Conservation (phyloP, 371 early-diverging fungal species). For the Cokeromyces recurvatus region DNA sequence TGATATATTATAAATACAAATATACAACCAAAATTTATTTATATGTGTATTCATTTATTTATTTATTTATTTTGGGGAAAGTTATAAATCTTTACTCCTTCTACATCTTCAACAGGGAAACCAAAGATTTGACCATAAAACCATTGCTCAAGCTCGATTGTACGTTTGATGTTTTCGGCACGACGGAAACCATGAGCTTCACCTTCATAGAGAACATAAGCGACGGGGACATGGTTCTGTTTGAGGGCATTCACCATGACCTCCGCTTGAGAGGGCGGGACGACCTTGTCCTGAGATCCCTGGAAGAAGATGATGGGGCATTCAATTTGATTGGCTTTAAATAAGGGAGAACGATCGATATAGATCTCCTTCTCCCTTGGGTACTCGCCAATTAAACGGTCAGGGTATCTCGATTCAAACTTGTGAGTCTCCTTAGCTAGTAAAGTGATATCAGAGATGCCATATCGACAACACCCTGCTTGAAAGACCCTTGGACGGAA, state of each 20-base stretch:
- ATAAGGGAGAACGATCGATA: conserved; percentile 53
- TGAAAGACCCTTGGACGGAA: conserved; percentile 75
- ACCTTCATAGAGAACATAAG: conserved; percentile 63
- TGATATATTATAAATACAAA: no score
- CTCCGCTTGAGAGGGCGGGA: conserved; percentile 74
- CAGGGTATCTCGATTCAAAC: conserved; percentile 66
- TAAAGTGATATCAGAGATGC: conserved; percentile 64
- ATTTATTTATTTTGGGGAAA: no score
- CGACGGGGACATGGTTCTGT: conserved; percentile 57
- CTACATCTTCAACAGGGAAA: conserved; percentile 39
- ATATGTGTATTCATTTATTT: no score
- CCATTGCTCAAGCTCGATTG: conserved; percentile 47
- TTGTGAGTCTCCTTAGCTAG: conserved; percentile 74
- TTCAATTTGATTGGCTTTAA: conserved; percentile 51
- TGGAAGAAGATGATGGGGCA: conserved; percentile 75
- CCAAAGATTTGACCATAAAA: conserved; percentile 50
- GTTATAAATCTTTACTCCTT: conserved; percentile 40
- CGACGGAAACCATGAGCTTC: conserved; percentile 66
- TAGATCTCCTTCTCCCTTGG: conserved; percentile 53
- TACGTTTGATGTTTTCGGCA: conserved; percentile 47
- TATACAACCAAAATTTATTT: no score
- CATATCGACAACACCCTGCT: conserved; percentile 65
- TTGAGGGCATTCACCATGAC: conserved; percentile 66
- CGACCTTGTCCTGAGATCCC: conserved; percentile 72
- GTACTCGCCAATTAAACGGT: conserved; percentile 63